Evolutionary conservation across 345 rosid genomes (phyloP), one percentile per base, ranked within the genome.

Genomic region (Schrenkiella parvula): DNA sequence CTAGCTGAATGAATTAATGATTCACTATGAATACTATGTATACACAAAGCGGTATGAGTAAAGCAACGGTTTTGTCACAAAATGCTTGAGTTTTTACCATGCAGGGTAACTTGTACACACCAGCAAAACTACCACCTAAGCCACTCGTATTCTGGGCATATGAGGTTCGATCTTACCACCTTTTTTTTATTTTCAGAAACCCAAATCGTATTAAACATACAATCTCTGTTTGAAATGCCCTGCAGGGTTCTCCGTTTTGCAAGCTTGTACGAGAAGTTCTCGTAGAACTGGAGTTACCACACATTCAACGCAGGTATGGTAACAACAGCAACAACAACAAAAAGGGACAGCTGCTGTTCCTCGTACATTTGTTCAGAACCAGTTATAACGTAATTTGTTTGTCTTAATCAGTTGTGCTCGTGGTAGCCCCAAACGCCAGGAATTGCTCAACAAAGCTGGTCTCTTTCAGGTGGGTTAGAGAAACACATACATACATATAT

Each of bases 121-220:
- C 88, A 21, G 84, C 98, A 44, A 89, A 82, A 79, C 73, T 87
- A 75, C 98, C 97, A 55, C 97, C 97, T 26, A 83, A 88, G 77
- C 95, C 93, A 39, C 88, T 93, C 25, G 97, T 83, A 76, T 14
- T 91, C 67, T 93, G 98, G 97, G 85, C 97, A 43, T 89, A 87
- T 12, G 95, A 93, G 93, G 98, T 89, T 46, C 58, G 0, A 68
- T 38, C 64, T 44, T 63, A 34, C 34, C 42, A 18, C 57, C 5
- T 13, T 32, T 58, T 12, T 18, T 18, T 23, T 5, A 10, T 51
- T 7, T 4, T 66, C 59, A 34, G 0, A 58, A 12, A 26, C 53
- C 6, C 6, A 0, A 19, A 10, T 56, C 41, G 50, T 72, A 14
- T 65, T 14, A 18, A 17, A 54, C 2, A 18, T 48, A 15, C 17